These are phyloP conservation scores for Quercus dentata DNA, from an alignment of 306 rosid genomes.

Conservation along the genomic window DNA sequence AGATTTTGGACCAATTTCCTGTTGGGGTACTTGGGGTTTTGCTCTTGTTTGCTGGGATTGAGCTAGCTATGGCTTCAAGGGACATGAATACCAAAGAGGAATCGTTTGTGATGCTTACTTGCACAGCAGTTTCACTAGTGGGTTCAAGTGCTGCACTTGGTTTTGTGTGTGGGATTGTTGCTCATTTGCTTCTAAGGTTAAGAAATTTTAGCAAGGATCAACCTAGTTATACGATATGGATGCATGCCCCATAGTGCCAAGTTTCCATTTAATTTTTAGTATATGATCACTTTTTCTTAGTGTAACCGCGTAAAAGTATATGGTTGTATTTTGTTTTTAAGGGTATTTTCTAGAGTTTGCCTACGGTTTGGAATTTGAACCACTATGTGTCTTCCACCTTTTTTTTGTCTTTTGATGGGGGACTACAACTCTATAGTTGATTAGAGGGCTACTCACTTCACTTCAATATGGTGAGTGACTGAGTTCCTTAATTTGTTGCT, in stretches of 20 bases:
- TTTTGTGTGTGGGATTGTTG: slow-evolving; percentile 44
- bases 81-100: slow-evolving; percentile 65
- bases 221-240: slow-evolving; percentile 22
- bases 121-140: slow-evolving; percentile 56
- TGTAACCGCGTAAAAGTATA: too few relatives aligned
- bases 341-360: too few relatives aligned
- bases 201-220: slow-evolving; percentile 32
- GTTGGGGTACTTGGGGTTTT: slow-evolving; percentile 69
- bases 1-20: slow-evolving; percentile 49
- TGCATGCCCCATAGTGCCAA: not conserved
- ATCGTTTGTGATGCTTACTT: slow-evolving; percentile 55
- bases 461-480: too few relatives aligned
- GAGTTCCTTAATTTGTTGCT: too few relatives aligned
- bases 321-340: too few relatives aligned
- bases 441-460: too few relatives aligned
- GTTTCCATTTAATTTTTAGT: too few relatives aligned
- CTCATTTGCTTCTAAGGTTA: slow-evolving; percentile 35
- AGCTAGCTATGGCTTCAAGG: slow-evolving; percentile 67
- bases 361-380: too few relatives aligned
- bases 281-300: too few relatives aligned
- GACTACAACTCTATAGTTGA: too few relatives aligned
- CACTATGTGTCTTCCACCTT: too few relatives aligned
- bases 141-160: slow-evolving; percentile 75
- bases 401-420: too few relatives aligned
- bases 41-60: slow-evolving; percentile 70